Evolutionary conservation across 1,284 basidiomycete species (phyloP).

Genomic region (Cerrena zonata): DNA sequence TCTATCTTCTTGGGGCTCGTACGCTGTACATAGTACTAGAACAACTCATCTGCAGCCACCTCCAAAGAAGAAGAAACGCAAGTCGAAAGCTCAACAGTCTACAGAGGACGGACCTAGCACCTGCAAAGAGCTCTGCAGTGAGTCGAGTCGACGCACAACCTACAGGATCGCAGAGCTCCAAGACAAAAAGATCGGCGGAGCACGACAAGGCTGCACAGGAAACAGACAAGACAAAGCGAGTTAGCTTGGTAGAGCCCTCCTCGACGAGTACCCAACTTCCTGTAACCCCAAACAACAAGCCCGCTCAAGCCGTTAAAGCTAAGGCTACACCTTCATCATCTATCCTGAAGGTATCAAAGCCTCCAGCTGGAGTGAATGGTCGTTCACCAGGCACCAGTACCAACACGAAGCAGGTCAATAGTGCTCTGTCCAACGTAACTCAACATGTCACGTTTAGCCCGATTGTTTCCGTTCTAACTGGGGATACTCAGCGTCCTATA

Average conservation of each 20-base stretch:
- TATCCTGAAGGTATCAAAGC: not conserved
- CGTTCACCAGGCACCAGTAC: too few species aligned
- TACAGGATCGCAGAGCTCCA: too few species aligned
- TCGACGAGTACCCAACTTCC: too few species aligned
- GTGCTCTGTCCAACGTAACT: not conserved
- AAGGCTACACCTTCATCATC: not conserved
- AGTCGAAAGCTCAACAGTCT: not conserved
- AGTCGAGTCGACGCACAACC: too few species aligned
- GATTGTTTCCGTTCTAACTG: not conserved
- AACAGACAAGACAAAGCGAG: too few species aligned
- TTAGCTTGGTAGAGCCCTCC: too few species aligned
- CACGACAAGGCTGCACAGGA: too few species aligned
- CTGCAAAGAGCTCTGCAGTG: too few species aligned
- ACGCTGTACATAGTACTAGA: too few species aligned
- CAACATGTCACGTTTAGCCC: not conserved
- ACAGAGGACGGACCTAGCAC: not conserved
- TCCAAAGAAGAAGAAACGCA: constrained; percentile 14
- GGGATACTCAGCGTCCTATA: not conserved
- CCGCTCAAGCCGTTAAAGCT: not conserved
- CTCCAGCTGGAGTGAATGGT: too few species aligned
- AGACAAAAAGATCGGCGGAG: too few species aligned
- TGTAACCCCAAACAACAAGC: not conserved
- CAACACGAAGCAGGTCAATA: not conserved
- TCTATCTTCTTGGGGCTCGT: too few species aligned
- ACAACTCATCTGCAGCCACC: constrained; percentile 2